Percentiles rank a stretch among this genome's conserved stretches.
These are phyloP conservation scores for Sicyos edulis DNA, from an alignment of 306 rosid species.

Conservation along the genomic window DNA sequence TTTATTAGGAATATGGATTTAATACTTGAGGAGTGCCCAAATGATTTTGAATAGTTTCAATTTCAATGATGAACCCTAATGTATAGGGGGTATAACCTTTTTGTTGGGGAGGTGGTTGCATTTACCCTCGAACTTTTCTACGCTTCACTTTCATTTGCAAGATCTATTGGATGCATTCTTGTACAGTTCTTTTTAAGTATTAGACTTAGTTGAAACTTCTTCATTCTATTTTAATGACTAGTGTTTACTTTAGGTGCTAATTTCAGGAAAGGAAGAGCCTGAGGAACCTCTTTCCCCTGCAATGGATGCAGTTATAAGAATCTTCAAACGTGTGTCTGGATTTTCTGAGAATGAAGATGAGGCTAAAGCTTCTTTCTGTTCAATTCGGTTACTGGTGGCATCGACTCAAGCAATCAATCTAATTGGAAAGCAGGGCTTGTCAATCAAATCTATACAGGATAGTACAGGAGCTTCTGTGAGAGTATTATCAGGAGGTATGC, in stretches of 20 bases:
- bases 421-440: constrained; percentile 92
- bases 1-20: background rate
- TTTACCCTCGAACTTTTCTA: background rate
- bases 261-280: constrained; percentile 82
- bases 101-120: background rate
- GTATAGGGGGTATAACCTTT: background rate
- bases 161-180: background rate
- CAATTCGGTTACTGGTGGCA: constrained; percentile 77
- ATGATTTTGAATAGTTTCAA: background rate
- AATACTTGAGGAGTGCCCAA: background rate
- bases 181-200: background rate
- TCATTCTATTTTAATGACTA: constrained; percentile 20
- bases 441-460: constrained; percentile 91
- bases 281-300: constrained; percentile 83
- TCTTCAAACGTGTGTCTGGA: constrained; percentile 80
- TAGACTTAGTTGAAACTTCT: background rate
- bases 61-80: background rate
- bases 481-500: constrained; percentile 79
- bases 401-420: constrained; percentile 94
- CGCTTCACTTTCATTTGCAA: constrained; percentile 4
- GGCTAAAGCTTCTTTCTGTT: constrained; percentile 42
- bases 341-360: constrained; percentile 56
- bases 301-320: constrained; percentile 81
- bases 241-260: constrained; percentile 54
- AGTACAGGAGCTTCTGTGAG: constrained; percentile 61